A percentile compares a stretch with the other conserved stretches of the same genome.
phyloP scores from a whole-genome alignment of 1,284 basidiomycete species.

The Peniophora sp. region DNA sequence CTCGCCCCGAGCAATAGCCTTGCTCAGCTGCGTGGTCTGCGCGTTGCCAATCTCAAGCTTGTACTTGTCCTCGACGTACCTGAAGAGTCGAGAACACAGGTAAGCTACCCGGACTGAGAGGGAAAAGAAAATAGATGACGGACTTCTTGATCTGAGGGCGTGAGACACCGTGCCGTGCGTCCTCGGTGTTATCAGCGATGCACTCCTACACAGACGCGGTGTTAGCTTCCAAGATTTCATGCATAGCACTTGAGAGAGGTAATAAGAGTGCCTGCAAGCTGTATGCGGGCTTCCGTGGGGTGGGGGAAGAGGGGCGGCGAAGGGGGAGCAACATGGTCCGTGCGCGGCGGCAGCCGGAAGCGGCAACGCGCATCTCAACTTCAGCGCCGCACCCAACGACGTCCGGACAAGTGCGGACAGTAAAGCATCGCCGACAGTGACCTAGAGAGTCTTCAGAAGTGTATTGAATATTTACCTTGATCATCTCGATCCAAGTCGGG shows the following conservation, averaged over 20 bases:
- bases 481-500: slow-evolving; percentile 72
- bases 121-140: slow-evolving; percentile 8
- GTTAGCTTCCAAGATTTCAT: not conserved
- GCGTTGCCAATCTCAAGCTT: slow-evolving; percentile 71
- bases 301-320: slow-evolving; percentile 15
- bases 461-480: slow-evolving; percentile 46
- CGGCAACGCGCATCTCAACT: slow-evolving; percentile 27
- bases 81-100: slow-evolving; percentile 10
- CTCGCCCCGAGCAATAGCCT: slow-evolving; percentile 73
- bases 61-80: slow-evolving; percentile 77
- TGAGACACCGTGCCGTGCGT: slow-evolving; percentile 80
- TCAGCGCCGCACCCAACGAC: slow-evolving; percentile 10
- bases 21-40: slow-evolving; percentile 75
- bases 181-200: slow-evolving; percentile 67
- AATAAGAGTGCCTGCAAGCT: slow-evolving; percentile 2
- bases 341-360: slow-evolving; percentile 26
- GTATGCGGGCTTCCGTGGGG: slow-evolving; percentile 6
- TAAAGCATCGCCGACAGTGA: slow-evolving; percentile 2
- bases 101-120: not conserved
- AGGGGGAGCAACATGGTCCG: slow-evolving; percentile 14
- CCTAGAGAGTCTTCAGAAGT: slow-evolving; percentile 4
- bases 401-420: not conserved
- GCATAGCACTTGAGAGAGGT: slow-evolving; percentile 2
- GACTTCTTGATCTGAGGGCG: slow-evolving; percentile 92
- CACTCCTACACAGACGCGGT: slow-evolving; percentile 53